Percentiles rank a stretch among this genome's conserved stretches.
Evolutionary conservation across 345 rosid genomes (phyloP).

Genomic region (Viola odorata): DNA sequence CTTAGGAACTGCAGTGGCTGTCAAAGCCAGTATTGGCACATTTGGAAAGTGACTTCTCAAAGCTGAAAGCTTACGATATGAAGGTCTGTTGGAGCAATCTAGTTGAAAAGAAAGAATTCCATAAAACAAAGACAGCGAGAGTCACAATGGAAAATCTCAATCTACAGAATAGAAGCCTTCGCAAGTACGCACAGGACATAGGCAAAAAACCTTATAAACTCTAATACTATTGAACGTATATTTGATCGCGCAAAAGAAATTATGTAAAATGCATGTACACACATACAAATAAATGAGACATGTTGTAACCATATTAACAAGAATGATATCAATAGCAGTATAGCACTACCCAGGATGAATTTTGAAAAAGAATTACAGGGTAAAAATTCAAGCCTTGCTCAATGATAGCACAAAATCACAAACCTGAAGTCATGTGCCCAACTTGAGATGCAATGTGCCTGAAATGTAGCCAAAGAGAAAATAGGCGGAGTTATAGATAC

Average conservation of each 20-base stretch:
- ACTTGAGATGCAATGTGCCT: conserved; percentile 96
- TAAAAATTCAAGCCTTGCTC: background rate
- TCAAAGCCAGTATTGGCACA: conserved; percentile 82
- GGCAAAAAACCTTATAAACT: too few species aligned
- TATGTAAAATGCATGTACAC: background rate
- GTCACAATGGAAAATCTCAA: too few species aligned
- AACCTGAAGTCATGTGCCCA: conserved; percentile 99
- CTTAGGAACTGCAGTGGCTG: conserved; percentile 97
- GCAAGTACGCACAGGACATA: background rate
- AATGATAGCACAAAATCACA: conserved; percentile 22
- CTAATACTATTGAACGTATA: too few species aligned
- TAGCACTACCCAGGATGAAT: too few species aligned
- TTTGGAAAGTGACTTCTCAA: conserved; percentile 64
- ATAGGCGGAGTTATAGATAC: conserved; percentile 7
- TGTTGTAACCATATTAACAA: too few species aligned
- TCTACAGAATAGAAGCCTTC: too few species aligned
- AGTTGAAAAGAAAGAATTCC: conserved; percentile 10
- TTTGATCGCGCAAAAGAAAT: too few species aligned
- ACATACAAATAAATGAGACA: background rate
- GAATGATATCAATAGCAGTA: too few species aligned
- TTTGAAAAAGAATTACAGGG: background rate
- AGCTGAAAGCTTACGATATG: conserved; percentile 83
- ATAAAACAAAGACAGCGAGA: too few species aligned
- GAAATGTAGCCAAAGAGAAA: conserved; percentile 25
- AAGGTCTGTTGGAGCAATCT: conserved; percentile 79